These are phyloP conservation scores for Kwoniella sp. DNA, from an alignment of 768 basidiomycete genomes.

Conservation along the genomic window DNA sequence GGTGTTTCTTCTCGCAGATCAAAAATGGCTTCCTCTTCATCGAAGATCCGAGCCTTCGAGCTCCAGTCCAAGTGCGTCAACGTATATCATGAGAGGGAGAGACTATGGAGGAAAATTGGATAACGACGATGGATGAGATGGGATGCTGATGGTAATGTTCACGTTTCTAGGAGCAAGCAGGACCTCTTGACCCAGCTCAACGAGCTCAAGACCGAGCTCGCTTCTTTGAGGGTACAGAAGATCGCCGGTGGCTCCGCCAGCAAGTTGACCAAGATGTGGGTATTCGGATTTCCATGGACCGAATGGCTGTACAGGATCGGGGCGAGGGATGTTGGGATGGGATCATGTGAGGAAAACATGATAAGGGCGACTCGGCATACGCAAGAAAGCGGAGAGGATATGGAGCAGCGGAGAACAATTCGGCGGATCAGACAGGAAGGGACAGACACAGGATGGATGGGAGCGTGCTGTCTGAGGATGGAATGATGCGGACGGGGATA, in stretches of 20 bases:
- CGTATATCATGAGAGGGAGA: background rate
- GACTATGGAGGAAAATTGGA: background rate
- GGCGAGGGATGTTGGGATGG: background rate
- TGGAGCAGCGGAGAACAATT: no score
- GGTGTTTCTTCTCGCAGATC: constrained; percentile 3
- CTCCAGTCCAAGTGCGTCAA: constrained; percentile 55
- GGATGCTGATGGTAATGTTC: constrained; percentile 8
- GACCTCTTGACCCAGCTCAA: constrained; percentile 91
- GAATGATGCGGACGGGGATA: background rate
- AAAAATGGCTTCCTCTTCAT: constrained; percentile 51
- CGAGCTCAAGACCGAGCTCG: constrained; percentile 94
- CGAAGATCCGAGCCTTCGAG: constrained; percentile 56
- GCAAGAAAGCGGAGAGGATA: no score
- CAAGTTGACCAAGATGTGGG: constrained; percentile 97
- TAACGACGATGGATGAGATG: background rate
- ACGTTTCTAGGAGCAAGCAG: constrained; percentile 71
- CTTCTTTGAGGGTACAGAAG: constrained; percentile 93
- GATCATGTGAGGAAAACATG: background rate
- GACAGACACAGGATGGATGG: background rate
- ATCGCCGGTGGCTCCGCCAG: constrained; percentile 92
- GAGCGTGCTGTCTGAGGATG: background rate
- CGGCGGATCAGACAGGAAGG: no score
- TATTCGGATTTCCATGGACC: constrained; percentile 31
- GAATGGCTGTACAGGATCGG: background rate
- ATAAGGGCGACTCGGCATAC: no score